Conservation (phyloP, 1,139 yeast species). For the Trichomonascaceae sp. region DNA sequence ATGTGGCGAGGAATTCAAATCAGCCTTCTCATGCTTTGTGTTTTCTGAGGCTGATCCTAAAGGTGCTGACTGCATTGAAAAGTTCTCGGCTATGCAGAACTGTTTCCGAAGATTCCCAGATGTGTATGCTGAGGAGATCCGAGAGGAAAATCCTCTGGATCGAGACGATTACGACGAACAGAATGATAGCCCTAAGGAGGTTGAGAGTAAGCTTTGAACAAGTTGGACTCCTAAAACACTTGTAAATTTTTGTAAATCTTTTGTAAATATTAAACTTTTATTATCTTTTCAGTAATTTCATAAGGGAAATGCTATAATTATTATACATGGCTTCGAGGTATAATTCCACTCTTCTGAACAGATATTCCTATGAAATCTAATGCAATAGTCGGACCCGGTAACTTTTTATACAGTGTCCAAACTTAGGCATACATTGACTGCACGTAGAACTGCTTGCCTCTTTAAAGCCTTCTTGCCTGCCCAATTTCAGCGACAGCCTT, state of each 20-base stretch:
- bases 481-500: neutral
- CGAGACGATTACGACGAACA: constrained; percentile 16
- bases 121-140: constrained; percentile 84
- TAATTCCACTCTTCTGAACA: neutral
- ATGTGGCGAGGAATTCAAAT: constrained; percentile 96
- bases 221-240: neutral
- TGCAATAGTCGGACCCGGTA: no score
- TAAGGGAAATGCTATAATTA: neutral
- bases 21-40: constrained; percentile 92
- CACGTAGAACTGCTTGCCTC: no score
- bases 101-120: constrained; percentile 95
- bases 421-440: no score
- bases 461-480: neutral
- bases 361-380: no score
- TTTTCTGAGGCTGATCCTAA: constrained; percentile 94
- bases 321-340: neutral
- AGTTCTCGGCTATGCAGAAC: constrained; percentile 86
- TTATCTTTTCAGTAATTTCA: neutral
- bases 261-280: neutral
- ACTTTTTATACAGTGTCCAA: no score
- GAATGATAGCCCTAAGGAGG: neutral
- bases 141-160: constrained; percentile 42
- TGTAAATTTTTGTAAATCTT: neutral
- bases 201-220: neutral
- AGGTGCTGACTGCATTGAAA: constrained; percentile 93